Evolutionary conservation across 192 early-diverging fungal species (phyloP).

Genomic region (Dissophora ornata): DNA sequence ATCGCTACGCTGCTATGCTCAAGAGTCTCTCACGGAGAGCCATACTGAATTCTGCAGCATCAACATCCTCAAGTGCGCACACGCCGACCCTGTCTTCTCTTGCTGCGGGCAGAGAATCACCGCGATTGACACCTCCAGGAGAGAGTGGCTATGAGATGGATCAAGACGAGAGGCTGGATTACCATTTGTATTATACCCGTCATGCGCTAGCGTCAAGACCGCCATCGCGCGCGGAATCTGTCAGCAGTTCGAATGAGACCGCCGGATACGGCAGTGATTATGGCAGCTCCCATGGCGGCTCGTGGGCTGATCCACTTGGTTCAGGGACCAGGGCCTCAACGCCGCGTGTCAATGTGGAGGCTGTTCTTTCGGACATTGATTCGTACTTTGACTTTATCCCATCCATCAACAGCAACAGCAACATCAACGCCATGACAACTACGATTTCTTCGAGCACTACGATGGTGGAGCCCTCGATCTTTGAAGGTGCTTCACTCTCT

Average conservation of each 20-base stretch:
- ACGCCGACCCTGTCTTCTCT: conserved; percentile 12
- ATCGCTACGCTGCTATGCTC: conserved; percentile 43
- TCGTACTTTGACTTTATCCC: conserved; percentile 49
- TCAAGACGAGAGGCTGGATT: conserved; percentile 53
- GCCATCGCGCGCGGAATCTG: conserved; percentile 45
- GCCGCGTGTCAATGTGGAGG: conserved; percentile 42
- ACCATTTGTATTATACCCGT: conserved; percentile 55
- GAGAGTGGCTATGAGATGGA: conserved; percentile 50
- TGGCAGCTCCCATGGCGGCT: conserved; percentile 20
- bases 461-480: conserved; percentile 31
- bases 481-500: conserved; percentile 17
- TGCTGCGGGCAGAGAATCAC: conserved; percentile 20
- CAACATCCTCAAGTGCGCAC: conserved; percentile 17
- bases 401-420: not conserved
- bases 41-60: conserved; percentile 43
- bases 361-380: conserved; percentile 50
- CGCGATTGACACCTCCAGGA: not conserved
- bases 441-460: conserved; percentile 13
- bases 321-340: conserved; percentile 25
- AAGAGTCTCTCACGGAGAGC: conserved; percentile 47
- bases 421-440: conserved; percentile 6
- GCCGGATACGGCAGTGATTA: conserved; percentile 20
- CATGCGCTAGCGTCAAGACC: conserved; percentile 44
- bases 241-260: conserved; percentile 29
- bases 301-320: conserved; percentile 13